Evolutionary conservation across 345 rosid genomes (phyloP).

Genomic region (Acer yangbiense): DNA sequence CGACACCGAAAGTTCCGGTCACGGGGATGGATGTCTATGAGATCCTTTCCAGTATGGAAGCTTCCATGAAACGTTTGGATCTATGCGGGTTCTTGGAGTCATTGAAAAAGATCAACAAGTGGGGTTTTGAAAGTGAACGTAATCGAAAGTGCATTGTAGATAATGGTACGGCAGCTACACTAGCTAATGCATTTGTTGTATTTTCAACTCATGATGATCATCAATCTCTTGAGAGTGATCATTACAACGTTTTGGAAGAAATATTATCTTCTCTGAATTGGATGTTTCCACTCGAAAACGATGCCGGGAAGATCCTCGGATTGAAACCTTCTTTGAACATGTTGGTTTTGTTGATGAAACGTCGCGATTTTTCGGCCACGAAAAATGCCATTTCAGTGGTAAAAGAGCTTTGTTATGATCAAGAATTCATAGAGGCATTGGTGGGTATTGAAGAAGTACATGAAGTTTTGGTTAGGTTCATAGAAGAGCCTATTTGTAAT

Average conservation of each 20-base stretch:
- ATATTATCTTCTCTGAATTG: conserved; percentile 30
- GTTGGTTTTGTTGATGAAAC: conserved; percentile 38
- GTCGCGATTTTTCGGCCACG: conserved; percentile 27
- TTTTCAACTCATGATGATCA: conserved; percentile 22
- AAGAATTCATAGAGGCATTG: conserved; percentile 20
- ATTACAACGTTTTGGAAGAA: conserved; percentile 32
- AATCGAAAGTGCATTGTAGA: conserved; percentile 35
- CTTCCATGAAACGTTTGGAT: conserved; percentile 27
- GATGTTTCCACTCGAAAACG: conserved; percentile 46
- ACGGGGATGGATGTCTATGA: conserved; percentile 30
- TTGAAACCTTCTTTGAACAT: conserved; percentile 33
- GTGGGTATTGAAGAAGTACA: conserved; percentile 28
- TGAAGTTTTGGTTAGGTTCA: conserved; percentile 25
- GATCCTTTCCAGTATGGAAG: conserved; percentile 24
- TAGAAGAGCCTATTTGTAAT: conserved; percentile 34
- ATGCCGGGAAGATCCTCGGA: conserved; percentile 30
- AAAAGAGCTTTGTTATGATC: conserved; percentile 31
- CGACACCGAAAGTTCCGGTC: conserved; percentile 60
- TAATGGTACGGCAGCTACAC: conserved; percentile 20
- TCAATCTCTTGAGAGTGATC: conserved; percentile 23
- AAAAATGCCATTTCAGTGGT: conserved; percentile 34
- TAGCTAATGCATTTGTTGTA: conserved; percentile 41
- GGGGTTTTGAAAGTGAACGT: conserved; percentile 57
- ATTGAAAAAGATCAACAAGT: conserved; percentile 35
- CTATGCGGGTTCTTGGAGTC: conserved; percentile 18